A percentile compares a stretch with the other conserved stretches of the same genome.
phyloP scores from a whole-genome alignment of 2,329 filamentous ascomycete genomes.

The Fusarium virguliforme region DNA sequence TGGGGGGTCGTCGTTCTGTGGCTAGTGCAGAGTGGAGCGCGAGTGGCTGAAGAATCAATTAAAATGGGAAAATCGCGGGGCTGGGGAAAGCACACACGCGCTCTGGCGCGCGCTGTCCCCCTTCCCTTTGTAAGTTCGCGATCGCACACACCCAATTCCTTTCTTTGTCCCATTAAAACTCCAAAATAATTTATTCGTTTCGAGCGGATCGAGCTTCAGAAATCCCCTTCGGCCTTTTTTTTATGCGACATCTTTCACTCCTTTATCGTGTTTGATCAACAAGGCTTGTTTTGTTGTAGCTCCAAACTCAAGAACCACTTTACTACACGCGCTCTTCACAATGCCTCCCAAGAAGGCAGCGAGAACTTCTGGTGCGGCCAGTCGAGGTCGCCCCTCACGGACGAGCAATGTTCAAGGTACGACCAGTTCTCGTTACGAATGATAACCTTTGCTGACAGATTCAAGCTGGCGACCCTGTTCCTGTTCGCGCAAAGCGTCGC shows the following conservation, averaged over 20 bases:
- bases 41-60: constrained; percentile 47
- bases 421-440: not conserved
- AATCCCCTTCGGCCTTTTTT: not conserved
- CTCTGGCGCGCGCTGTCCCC: constrained; percentile 23
- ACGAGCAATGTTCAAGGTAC: constrained; percentile 63
- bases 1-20: constrained; percentile 15
- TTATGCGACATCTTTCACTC: constrained; percentile 26
- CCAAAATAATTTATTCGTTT: constrained; percentile 21
- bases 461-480: constrained; percentile 81
- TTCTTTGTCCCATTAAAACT: constrained; percentile 13
- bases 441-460: constrained; percentile 40
- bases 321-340: constrained; percentile 27
- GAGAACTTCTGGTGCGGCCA: constrained; percentile 35
- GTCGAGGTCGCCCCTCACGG: constrained; percentile 50
- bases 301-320: constrained; percentile 10
- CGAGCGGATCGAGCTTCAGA: constrained; percentile 16
- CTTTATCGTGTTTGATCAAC: constrained; percentile 18
- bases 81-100: constrained; percentile 39
- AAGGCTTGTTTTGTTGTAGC: constrained; percentile 16
- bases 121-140: constrained; percentile 24
- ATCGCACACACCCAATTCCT: constrained; percentile 12
- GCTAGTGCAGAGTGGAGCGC: constrained; percentile 21
- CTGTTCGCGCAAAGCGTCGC: constrained; percentile 73
- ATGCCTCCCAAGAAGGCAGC: constrained; percentile 46
- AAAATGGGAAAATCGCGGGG: constrained; percentile 51